phyloP scores from a whole-genome alignment of 164 flowering plant genomes.

The Kingdonia uniflora region DNA sequence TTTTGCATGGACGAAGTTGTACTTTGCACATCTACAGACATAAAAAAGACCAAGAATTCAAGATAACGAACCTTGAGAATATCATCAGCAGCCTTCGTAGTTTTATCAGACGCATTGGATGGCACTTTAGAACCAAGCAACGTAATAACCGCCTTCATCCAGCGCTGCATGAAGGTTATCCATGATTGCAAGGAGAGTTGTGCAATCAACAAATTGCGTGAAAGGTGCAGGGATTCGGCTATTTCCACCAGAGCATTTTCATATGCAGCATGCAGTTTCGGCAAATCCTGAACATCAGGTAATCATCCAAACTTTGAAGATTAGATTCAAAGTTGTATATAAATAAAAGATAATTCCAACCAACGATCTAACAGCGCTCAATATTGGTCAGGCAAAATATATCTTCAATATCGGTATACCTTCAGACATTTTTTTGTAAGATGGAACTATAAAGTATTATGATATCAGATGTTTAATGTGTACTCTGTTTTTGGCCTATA shows the following conservation, averaged over 20 bases:
- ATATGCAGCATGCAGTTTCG: conserved; percentile 36
- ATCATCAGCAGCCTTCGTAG: conserved; percentile 56
- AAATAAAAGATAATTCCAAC: no score
- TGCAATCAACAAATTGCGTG: conserved; percentile 73
- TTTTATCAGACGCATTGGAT: conserved; percentile 29
- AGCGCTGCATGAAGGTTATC: conserved; percentile 75
- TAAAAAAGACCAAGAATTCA: no score
- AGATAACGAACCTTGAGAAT: conserved; percentile 62
- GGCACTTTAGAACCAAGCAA: conserved; percentile 29
- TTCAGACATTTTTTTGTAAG: no score
- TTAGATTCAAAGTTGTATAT: no score
- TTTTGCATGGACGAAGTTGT: no score
- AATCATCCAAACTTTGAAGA: conserved; percentile 5
- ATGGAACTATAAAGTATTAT: no score
- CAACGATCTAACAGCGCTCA: no score
- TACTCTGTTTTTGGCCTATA: no score
- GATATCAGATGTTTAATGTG: no score
- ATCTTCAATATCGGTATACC: no score
- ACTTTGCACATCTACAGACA: no score
- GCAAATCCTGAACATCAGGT: conserved; percentile 26
- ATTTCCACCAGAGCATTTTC: conserved; percentile 51
- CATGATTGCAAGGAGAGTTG: conserved; percentile 80
- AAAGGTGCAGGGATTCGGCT: conserved; percentile 66
- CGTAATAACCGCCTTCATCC: conserved; percentile 47
- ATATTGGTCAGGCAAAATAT: no score